Conservation (phyloP, 139 green algal genomes). For the Zygnema cylindricum region DNA sequence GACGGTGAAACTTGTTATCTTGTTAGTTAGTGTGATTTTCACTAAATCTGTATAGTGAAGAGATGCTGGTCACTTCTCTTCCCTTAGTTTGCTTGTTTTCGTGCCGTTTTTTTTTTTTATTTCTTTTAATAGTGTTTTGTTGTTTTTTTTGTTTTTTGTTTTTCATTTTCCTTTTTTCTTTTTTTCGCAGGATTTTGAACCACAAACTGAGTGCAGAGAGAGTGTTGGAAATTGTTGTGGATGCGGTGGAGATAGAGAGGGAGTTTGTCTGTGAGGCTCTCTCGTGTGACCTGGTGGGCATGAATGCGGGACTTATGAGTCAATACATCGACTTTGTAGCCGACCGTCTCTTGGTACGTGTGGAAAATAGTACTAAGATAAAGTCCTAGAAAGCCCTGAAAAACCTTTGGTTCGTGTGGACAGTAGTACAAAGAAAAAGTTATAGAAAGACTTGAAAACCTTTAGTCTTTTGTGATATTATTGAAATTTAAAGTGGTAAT, state of each 20-base stretch:
- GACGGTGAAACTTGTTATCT: too few relatives aligned
- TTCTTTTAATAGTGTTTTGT: too few relatives aligned
- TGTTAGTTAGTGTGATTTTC: too few relatives aligned
- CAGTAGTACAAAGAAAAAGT: too few relatives aligned
- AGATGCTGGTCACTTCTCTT: conserved; percentile 14
- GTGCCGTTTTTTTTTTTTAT: too few relatives aligned
- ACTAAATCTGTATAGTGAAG: too few relatives aligned
- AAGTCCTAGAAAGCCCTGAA: too few relatives aligned
- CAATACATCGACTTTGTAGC: conserved; percentile 98
- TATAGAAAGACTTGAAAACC: too few relatives aligned
- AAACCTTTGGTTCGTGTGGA: too few relatives aligned
- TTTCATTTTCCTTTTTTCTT: background rate
- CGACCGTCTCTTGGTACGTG: conserved; percentile 89
- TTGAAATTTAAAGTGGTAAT: too few relatives aligned
- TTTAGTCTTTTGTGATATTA: too few relatives aligned
- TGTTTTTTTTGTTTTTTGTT: too few relatives aligned
- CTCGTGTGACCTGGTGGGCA: conserved; percentile 78
- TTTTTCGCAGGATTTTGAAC: conserved; percentile 71
- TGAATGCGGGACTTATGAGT: conserved; percentile 84
- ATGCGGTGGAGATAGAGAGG: conserved; percentile 93
- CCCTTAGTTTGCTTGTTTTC: background rate
- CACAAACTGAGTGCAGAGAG: conserved; percentile 75
- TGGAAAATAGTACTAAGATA: conserved; percentile 60
- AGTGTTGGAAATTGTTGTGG: conserved; percentile 80
- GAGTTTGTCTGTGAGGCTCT: conserved; percentile 93